Evolutionary conservation across 2,329 filamentous ascomycete species (phyloP).

Genomic region (Paraphoma chrysanthemicola): DNA sequence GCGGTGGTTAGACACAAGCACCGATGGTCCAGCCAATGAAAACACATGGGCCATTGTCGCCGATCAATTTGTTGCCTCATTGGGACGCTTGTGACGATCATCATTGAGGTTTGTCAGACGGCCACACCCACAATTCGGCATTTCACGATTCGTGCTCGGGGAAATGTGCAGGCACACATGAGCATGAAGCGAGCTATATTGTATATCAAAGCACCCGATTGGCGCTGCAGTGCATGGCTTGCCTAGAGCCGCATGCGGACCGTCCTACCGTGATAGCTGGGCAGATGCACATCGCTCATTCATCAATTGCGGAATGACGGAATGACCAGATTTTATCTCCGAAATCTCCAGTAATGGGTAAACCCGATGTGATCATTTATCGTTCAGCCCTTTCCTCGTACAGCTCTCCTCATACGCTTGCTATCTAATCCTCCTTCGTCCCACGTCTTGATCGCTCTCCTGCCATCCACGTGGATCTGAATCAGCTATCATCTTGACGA

Average conservation of each 20-base stretch:
- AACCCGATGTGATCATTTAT: background rate
- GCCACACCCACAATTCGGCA: background rate
- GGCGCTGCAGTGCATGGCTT: background rate
- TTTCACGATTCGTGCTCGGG: background rate
- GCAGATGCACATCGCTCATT: constrained; percentile 5
- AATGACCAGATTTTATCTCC: constrained; percentile 18
- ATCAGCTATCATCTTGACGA: background rate
- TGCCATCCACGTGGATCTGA: background rate
- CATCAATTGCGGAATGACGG: constrained; percentile 20
- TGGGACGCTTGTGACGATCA: background rate
- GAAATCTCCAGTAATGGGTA: constrained; percentile 11
- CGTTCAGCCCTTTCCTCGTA: background rate
- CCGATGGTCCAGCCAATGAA: background rate
- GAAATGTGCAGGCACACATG: background rate
- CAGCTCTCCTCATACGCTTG: background rate
- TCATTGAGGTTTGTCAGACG: background rate
- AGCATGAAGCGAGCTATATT: background rate
- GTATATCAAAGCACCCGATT: background rate
- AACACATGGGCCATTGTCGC: background rate
- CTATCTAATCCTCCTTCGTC: background rate
- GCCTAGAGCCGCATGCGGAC: constrained; percentile 1
- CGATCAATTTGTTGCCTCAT: background rate
- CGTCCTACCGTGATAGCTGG: background rate
- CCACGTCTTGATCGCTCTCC: too few species aligned
- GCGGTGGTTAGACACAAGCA: background rate